Conservation (phyloP, 2,329 filamentous ascomycete species). For the Coniochaeta sp. region DNA sequence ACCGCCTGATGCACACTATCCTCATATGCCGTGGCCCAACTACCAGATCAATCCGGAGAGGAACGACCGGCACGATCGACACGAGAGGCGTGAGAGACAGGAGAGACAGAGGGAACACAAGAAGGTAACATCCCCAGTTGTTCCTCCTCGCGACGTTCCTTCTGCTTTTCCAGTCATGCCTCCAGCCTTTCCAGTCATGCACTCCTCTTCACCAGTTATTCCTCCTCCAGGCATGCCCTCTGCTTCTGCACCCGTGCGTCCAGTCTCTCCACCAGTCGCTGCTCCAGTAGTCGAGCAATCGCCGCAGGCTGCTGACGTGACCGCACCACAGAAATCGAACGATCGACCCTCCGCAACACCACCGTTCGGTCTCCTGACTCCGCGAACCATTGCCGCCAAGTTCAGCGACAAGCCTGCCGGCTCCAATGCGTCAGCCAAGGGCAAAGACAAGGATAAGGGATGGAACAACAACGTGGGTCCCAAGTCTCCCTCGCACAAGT, state of each 20-base stretch:
- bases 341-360: neutral
- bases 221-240: neutral
- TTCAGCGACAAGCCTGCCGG: conserved; percentile 5
- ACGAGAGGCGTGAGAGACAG: neutral
- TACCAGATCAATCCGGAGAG: too few relatives aligned
- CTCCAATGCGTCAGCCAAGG: conserved; percentile 2
- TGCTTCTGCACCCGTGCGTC: neutral
- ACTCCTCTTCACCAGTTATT: too few relatives aligned
- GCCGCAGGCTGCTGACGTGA: neutral
- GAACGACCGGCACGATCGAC: too few relatives aligned
- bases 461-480: conserved; percentile 22
- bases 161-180: too few relatives aligned
- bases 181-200: too few relatives aligned
- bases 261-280: neutral
- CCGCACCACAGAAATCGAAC: neutral
- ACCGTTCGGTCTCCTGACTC: conserved; percentile 2
- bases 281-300: neutral
- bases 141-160: too few relatives aligned
- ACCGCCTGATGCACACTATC: neutral
- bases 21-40: conserved; percentile 1
- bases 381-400: neutral
- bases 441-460: conserved; percentile 11
- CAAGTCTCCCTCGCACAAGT: conserved; percentile 4
- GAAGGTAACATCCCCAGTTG: neutral
- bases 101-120: neutral